A percentile compares a stretch with the other conserved stretches of the same genome.
Conservation (phyloP, 2,329 filamentous ascomycete genomes). For the Lithohypha guttulata region DNA sequence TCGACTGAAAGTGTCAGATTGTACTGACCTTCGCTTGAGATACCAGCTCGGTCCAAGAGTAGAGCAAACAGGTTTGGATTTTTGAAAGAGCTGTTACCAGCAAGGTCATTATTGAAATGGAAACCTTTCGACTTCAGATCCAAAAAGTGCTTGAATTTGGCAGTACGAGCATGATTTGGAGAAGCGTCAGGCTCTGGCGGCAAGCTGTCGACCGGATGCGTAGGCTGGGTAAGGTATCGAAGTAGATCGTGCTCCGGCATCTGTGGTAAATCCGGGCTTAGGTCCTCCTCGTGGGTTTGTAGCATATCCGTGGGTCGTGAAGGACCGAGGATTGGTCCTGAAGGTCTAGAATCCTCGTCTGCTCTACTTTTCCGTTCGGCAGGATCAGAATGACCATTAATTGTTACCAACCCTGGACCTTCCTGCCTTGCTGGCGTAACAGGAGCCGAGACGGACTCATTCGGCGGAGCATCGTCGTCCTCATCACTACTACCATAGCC, state of each 20-base stretch:
- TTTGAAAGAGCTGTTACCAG: slow-evolving; percentile 45
- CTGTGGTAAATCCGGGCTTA: slow-evolving; percentile 6
- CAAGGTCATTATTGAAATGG: slow-evolving; percentile 54
- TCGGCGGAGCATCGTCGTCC: slow-evolving; percentile 26
- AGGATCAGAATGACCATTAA: too few relatives aligned
- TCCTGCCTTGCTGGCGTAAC: too few relatives aligned
- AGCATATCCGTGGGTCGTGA: too few relatives aligned
- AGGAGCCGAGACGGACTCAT: background rate
- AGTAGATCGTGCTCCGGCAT: slow-evolving; percentile 31
- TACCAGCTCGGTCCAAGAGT: slow-evolving; percentile 47
- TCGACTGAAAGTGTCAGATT: slow-evolving; percentile 36
- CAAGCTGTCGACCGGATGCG: slow-evolving; percentile 35
- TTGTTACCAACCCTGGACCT: too few relatives aligned
- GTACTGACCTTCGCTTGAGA: slow-evolving; percentile 45
- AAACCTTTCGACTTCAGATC: slow-evolving; percentile 50
- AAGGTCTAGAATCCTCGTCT: too few relatives aligned
- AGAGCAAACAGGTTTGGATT: slow-evolving; percentile 49
- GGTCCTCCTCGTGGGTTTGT: slow-evolving; percentile 9
- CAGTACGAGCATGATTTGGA: slow-evolving; percentile 35
- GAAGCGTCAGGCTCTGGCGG: slow-evolving; percentile 38
- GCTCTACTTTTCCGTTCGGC: too few relatives aligned
- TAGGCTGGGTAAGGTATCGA: slow-evolving; percentile 46
- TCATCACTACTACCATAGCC: slow-evolving; percentile 38
- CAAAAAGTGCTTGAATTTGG: slow-evolving; percentile 51
- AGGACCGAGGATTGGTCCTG: too few relatives aligned